Evolutionary conservation across 805 yeast genomes (phyloP).

Genomic region (Teunomyces cretensis): DNA sequence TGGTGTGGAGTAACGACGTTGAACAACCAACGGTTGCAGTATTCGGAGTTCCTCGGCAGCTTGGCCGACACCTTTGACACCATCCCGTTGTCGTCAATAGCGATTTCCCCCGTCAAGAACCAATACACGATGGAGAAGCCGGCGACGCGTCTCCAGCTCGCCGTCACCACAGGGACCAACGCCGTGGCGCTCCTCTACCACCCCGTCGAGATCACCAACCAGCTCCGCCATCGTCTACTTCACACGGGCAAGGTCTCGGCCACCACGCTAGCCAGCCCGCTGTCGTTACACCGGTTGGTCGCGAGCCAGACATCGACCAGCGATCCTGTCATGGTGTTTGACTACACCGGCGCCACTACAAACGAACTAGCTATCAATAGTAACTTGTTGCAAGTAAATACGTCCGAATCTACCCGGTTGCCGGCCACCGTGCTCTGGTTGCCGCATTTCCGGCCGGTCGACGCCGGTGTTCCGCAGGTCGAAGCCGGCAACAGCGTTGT

Average conservation of each 20-base stretch:
- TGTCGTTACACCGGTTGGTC: not conserved
- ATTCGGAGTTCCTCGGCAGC: conserved; percentile 7
- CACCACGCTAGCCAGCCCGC: not conserved
- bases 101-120: not conserved
- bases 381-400: conserved; percentile 3
- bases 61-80: conserved; percentile 5
- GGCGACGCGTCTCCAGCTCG: not conserved
- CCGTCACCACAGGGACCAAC: not conserved
- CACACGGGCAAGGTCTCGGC: conserved; percentile 5
- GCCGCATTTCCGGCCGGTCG: conserved; percentile 14
- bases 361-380: conserved; percentile 1
- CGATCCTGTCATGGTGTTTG: conserved; percentile 2
- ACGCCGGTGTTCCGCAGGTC: too few relatives aligned
- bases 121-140: not conserved
- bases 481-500: not conserved
- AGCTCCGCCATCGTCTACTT: conserved; percentile 7
- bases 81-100: not conserved
- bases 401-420: not conserved
- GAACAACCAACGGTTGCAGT: conserved; percentile 11
- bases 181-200: conserved; percentile 17
- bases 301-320: not conserved
- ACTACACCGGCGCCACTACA: not conserved
- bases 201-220: conserved; percentile 12
- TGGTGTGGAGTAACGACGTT: conserved; percentile 30
- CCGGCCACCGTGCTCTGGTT: conserved; percentile 16